Percentiles rank a stretch among this genome's conserved stretches.
These are phyloP conservation scores for Amphicarpaea edgeworthii DNA, from an alignment of 306 rosid species.

Conservation along the genomic window DNA sequence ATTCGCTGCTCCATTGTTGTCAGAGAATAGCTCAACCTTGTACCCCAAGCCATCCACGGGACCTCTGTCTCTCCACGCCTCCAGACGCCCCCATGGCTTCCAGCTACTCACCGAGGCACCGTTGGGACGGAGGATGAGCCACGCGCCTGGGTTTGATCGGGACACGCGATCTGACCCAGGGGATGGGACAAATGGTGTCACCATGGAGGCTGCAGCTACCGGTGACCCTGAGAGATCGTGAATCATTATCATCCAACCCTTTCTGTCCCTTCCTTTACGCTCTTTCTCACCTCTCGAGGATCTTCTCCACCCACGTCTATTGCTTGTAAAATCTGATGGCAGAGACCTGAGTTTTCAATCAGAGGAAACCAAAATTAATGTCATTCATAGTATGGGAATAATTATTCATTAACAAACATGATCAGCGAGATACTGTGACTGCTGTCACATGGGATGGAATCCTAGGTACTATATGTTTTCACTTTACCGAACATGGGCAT, in stretches of 20 bases:
- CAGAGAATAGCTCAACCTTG: constrained; percentile 80
- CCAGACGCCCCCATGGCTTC: constrained; percentile 94
- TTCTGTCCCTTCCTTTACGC: constrained; percentile 69
- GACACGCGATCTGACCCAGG: constrained; percentile 81
- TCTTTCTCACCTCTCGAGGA: constrained; percentile 57
- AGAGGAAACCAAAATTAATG: neutral
- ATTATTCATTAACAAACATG: neutral
- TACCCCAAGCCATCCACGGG: constrained; percentile 80
- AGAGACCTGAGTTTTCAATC: constrained; percentile 62
- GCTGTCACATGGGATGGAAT: constrained; percentile 64
- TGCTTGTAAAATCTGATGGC: constrained; percentile 69
- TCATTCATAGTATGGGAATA: too few relatives aligned
- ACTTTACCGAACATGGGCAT: constrained; percentile 41
- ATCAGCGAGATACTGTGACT: neutral
- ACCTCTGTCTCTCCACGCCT: constrained; percentile 95
- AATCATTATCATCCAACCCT: constrained; percentile 90
- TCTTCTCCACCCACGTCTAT: constrained; percentile 65
- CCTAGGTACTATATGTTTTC: constrained; percentile 43
- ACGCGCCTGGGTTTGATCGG: constrained; percentile 79
- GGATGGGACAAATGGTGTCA: constrained; percentile 90
- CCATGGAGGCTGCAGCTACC: constrained; percentile 87
- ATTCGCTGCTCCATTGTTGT: constrained; percentile 59
- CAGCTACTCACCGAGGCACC: constrained; percentile 73
- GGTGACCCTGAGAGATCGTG: constrained; percentile 89
- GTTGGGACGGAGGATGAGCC: constrained; percentile 89